phyloP scores from a whole-genome alignment of 352 stramenopile species.

The Phytopythium mirpurense region DNA sequence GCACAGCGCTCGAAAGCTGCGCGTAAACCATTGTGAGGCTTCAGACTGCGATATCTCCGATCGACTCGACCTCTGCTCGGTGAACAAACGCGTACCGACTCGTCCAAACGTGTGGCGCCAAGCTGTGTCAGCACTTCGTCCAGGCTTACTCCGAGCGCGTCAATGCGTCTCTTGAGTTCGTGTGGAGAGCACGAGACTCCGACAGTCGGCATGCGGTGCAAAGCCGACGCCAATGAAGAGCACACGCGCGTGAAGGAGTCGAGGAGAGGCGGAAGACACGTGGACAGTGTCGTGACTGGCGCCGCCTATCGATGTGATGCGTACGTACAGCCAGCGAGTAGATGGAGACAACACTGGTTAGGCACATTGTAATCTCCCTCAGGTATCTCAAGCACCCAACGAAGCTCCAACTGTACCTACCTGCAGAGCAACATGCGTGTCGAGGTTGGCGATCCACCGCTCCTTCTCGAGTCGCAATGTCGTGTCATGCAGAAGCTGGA shows the following conservation, averaged over 20 bases:
- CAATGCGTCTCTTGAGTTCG: slow-evolving; percentile 28
- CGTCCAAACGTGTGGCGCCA: slow-evolving; percentile 12
- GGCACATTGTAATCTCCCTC: not conserved
- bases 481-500: slow-evolving; percentile 42
- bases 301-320: slow-evolving; percentile 2
- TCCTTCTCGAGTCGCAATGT: slow-evolving; percentile 35
- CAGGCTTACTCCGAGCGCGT: slow-evolving; percentile 19
- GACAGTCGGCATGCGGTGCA: slow-evolving; percentile 33
- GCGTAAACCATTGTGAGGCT: not conserved
- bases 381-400: too few relatives aligned
- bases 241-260: slow-evolving; percentile 19
- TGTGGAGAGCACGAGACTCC: slow-evolving; percentile 15
- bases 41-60: not conserved
- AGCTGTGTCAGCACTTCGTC: slow-evolving; percentile 25
- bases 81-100: slow-evolving; percentile 17
- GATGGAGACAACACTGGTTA: not conserved
- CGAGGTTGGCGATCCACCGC: slow-evolving; percentile 15
- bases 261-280: slow-evolving; percentile 12
- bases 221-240: slow-evolving; percentile 21
- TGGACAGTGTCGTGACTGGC: slow-evolving; percentile 17
- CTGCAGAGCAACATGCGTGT: slow-evolving; percentile 26
- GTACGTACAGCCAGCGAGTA: not conserved
- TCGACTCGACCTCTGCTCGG: not conserved
- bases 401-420: slow-evolving; percentile 8
- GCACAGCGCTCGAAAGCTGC: slow-evolving; percentile 24